These are phyloP conservation scores for Boletellus deceptivus DNA, from an alignment of 1,284 basidiomycete genomes.

Conservation along the genomic window DNA sequence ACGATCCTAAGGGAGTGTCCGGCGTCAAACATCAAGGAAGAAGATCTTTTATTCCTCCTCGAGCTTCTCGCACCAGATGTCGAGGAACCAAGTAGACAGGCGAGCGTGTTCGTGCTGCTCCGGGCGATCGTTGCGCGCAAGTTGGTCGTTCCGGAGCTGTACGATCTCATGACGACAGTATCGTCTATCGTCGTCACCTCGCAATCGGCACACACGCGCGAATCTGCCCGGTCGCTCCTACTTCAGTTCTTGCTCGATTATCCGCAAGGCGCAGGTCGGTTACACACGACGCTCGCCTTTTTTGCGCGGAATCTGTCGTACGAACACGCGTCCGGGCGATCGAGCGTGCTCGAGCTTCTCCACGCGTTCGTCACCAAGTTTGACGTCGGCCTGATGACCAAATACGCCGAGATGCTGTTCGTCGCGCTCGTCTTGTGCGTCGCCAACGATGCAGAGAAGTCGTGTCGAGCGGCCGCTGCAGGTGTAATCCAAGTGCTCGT, in stretches of 20 bases:
- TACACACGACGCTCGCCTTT: slow-evolving; percentile 89
- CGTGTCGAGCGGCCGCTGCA: slow-evolving; percentile 87
- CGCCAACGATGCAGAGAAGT: slow-evolving; percentile 90
- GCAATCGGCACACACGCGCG: slow-evolving; percentile 89
- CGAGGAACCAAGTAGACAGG: slow-evolving; percentile 91
- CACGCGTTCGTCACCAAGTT: slow-evolving; percentile 86
- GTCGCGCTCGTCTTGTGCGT: slow-evolving; percentile 90
- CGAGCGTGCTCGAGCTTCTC: slow-evolving; percentile 91
- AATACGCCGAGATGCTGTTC: slow-evolving; percentile 90
- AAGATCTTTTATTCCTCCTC: slow-evolving; percentile 85
- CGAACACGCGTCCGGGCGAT: slow-evolving; percentile 85
- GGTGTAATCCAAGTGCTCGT: slow-evolving; percentile 80
- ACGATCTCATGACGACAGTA: slow-evolving; percentile 97
- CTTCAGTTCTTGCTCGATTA: slow-evolving; percentile 98
- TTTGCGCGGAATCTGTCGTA: slow-evolving; percentile 94
- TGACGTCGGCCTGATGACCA: slow-evolving; percentile 68
- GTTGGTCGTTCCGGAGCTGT: slow-evolving; percentile 94
- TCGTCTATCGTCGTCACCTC: slow-evolving; percentile 93
- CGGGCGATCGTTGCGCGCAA: slow-evolving; percentile 90
- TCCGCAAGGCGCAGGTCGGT: slow-evolving; percentile 91
- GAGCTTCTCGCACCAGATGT: slow-evolving; percentile 87
- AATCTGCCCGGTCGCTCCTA: slow-evolving; percentile 84
- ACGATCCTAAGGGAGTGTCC: slow-evolving; percentile 85
- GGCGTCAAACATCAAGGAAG: slow-evolving; percentile 79
- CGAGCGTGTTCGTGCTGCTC: slow-evolving; percentile 84